Base-by-base conservation (phyloP, 805 yeast species). In the Priceomyces castillae region DNA sequence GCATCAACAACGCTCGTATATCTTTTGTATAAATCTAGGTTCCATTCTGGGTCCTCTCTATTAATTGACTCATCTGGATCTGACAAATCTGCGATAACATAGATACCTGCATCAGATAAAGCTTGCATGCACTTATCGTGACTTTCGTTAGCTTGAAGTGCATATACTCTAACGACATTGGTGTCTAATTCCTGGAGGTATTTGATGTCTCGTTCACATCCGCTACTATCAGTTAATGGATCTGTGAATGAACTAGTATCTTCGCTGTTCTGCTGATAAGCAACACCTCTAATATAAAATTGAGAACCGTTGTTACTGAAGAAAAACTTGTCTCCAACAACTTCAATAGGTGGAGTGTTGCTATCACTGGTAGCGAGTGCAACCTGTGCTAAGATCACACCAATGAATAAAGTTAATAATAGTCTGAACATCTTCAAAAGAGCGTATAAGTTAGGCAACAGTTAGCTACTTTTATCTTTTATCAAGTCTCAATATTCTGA, bases 1-100 rank as follows among this genome's bases (percentile, higher is more conserved):
- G 66, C 62, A 61, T 86, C 92, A 53, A 86, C 80, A 41, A 85
- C 87, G 4, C 73, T 56, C 42, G 83, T 80, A 71, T 86, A 86
- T 71, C 90, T 79, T 41, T 78, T 67, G 62, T 71, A 82, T 51
- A 84, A 68, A 3, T 75, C 82, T 34, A 80, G 58, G 56, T 70
- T 70, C 92, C 92, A 86, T 38, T 68, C 51, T 50, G 94, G 92
- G 51, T 54, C 55, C 37, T 66, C 59, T 67, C 90, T 80, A 65
- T 81, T 71, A 52, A 86, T 80, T 41, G 90, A 79, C 15, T 63
- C 46, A 42, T 65, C 71, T 51, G 92, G 92, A 62, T 82, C 78
- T 19, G 96, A 81, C 54, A 94, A 77, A 68, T 94, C 99, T 33
- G 95, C 83, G 57, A 94, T 69, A 23, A 92, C 88, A 61, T 94